Conservation (phyloP, 2,329 filamentous ascomycete species). For the Sporothrix variecibatus region DNA sequence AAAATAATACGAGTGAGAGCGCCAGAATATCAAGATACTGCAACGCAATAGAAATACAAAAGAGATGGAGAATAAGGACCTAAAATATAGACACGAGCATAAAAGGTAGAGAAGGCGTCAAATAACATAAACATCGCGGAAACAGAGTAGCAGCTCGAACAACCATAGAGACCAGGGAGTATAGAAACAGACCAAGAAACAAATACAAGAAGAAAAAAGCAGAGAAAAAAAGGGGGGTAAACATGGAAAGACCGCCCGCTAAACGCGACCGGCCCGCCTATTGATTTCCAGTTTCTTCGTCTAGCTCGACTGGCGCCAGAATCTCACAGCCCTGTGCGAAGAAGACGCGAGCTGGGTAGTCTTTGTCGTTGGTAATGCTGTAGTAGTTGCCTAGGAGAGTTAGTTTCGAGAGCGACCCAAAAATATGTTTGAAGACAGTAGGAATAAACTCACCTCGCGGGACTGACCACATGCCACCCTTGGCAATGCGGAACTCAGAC, state of each 20-base stretch:
- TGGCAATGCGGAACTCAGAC: conserved; percentile 76
- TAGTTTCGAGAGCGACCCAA: conserved; percentile 21
- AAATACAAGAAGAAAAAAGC: background rate
- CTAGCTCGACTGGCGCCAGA: conserved; percentile 34
- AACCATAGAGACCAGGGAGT: background rate
- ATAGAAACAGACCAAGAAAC: background rate
- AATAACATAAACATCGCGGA: background rate
- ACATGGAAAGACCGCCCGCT: conserved; percentile 23
- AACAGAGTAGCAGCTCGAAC: background rate
- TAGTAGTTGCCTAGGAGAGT: conserved; percentile 78
- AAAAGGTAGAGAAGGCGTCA: background rate
- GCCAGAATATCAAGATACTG: background rate
- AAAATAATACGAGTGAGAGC: background rate
- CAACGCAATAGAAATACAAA: too few species aligned
- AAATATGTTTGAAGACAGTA: conserved; percentile 1
- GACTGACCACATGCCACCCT: conserved; percentile 91
- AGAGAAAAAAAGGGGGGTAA: background rate
- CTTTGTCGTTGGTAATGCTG: conserved; percentile 79
- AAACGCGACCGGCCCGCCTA: conserved; percentile 5
- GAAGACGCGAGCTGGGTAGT: conserved; percentile 75
- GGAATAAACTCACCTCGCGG: conserved; percentile 72
- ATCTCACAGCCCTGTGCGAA: conserved; percentile 84
- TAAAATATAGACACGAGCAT: background rate
- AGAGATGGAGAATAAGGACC: background rate
- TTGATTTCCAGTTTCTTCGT: conserved; percentile 17